Evolutionary conservation across 192 early-diverging fungal species (phyloP), one percentile per base, ranked within the genome.

Genomic region (Lunasporangiospora selenospora): DNA sequence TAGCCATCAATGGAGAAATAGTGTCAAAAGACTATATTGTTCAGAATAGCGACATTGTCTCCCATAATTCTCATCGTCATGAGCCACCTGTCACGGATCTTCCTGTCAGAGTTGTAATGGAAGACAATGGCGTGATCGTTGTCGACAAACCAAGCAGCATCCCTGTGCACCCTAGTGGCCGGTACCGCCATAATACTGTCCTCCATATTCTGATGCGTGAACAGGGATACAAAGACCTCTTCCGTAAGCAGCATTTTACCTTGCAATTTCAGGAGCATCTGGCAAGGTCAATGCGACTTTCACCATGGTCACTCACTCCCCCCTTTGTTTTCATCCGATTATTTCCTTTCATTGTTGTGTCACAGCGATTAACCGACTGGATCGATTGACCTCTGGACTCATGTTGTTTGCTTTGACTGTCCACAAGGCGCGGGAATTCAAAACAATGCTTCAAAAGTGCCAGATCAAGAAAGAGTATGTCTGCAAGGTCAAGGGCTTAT

Each of bases 331-430:
- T 29, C 43, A 77, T 29, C 39, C 33, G 12, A 21, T 48, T 43
- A 77, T 79, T 41, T 71, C 59, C 39, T 43, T 66, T 30, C 58
- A 55, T 41, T 41, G 29, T 4, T 56, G 37, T 31, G 31, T 36
- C 4, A n/a, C 62, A 90, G 88, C 94, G 19, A 80, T 90, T 31
- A 98, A 99, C 77, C 80, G 97, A 34, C 78, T 99, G 53, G 97
- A 99, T 80, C 82, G 96, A 16, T 81, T 97, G 39, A 99, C 97
- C 1, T 97, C 95, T 2, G 97, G 97, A 7, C 59, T 99, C 8
- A 85, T 95, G 83, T 77, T 99, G 6, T 81, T 99, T 12, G 90
- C 88, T 0, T 75, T 78, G 5, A 87, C 81, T 18, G 59, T 82
- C 6, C 73, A 80, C 18, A 77, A 77, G 11, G 90, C 94, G 4